These are phyloP conservation scores for Gillenia trifoliata DNA, from an alignment of 306 rosid genomes.

Conservation along the genomic window DNA sequence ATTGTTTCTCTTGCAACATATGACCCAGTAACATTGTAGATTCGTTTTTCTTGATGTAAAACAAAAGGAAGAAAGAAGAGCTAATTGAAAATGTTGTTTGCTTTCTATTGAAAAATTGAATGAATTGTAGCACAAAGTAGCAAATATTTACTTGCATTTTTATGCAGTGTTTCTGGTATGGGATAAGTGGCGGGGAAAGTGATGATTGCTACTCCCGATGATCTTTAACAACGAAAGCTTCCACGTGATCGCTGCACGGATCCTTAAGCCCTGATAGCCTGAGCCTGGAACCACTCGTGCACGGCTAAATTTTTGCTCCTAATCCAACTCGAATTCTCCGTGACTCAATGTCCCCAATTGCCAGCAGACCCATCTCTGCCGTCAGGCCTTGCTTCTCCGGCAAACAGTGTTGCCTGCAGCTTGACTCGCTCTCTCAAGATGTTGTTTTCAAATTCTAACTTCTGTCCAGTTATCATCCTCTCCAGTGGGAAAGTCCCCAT, in stretches of 20 bases:
- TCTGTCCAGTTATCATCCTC: conserved; percentile 1
- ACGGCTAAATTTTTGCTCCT: conserved; percentile 52
- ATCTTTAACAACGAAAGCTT: conserved; percentile 69
- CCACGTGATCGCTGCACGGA: conserved; percentile 64
- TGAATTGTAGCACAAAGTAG: too few species aligned
- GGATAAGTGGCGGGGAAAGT: too few species aligned
- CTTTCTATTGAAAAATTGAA: too few species aligned
- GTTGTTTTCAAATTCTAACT: too few species aligned
- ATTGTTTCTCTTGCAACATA: too few species aligned
- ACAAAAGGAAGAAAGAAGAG: too few species aligned
- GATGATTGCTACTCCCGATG: too few species aligned
- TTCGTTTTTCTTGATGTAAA: too few species aligned
- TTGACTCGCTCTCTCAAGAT: conserved; percentile 59
- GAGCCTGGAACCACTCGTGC: conserved; percentile 26
- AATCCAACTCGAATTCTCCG: conserved; percentile 83
- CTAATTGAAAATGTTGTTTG: too few species aligned
- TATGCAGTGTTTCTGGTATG: too few species aligned
- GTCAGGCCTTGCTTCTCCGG: conserved; percentile 52
- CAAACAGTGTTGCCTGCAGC: conserved; percentile 49
- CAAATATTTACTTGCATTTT: too few species aligned
- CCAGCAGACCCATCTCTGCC: conserved; percentile 49
- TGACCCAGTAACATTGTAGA: too few species aligned
- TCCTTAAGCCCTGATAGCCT: neutral
- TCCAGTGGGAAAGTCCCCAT: conserved; percentile 60
- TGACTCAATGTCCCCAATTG: conserved; percentile 57